Evolutionary conservation across 805 yeast species (phyloP).

Genomic region (Saccharomyces jurei): DNA sequence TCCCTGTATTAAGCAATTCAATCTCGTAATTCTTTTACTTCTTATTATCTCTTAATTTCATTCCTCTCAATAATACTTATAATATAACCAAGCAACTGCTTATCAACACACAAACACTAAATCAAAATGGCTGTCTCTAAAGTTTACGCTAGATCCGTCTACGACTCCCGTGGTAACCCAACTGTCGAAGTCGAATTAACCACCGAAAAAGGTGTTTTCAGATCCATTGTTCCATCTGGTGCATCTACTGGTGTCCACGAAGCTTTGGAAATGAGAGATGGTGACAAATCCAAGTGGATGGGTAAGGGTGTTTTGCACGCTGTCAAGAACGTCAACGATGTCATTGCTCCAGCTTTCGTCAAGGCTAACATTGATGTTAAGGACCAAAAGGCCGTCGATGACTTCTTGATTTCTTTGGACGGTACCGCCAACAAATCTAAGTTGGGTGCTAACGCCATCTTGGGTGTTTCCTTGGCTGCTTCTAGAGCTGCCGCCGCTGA

Average conservation of each 20-base stretch:
- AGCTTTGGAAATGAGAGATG: conserved; percentile 91
- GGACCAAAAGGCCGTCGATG: conserved; percentile 73
- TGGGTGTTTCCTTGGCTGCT: conserved; percentile 87
- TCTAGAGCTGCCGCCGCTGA: conserved; percentile 93
- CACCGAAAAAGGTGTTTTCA: conserved; percentile 79
- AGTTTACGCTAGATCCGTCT: conserved; percentile 79
- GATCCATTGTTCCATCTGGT: conserved; percentile 93
- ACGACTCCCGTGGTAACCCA: conserved; percentile 97
- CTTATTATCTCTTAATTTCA: too few relatives aligned
- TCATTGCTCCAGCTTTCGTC: conserved; percentile 80
- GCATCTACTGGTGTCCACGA: conserved; percentile 94
- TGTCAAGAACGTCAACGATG: conserved; percentile 79
- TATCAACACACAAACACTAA: neutral
- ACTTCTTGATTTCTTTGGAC: conserved; percentile 68
- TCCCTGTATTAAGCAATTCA: neutral
- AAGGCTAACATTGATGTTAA: conserved; percentile 64
- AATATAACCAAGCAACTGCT: conserved; percentile 16
- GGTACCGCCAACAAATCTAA: conserved; percentile 90
- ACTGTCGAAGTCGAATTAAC: conserved; percentile 89
- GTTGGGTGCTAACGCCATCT: conserved; percentile 89
- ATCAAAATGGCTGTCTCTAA: conserved; percentile 61
- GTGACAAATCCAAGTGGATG: conserved; percentile 85
- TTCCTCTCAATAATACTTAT: too few relatives aligned
- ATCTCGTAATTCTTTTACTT: neutral
- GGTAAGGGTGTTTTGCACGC: conserved; percentile 95